Conservation (phyloP, 192 early-diverging fungal genomes). For the Podila clonocystis region DNA sequence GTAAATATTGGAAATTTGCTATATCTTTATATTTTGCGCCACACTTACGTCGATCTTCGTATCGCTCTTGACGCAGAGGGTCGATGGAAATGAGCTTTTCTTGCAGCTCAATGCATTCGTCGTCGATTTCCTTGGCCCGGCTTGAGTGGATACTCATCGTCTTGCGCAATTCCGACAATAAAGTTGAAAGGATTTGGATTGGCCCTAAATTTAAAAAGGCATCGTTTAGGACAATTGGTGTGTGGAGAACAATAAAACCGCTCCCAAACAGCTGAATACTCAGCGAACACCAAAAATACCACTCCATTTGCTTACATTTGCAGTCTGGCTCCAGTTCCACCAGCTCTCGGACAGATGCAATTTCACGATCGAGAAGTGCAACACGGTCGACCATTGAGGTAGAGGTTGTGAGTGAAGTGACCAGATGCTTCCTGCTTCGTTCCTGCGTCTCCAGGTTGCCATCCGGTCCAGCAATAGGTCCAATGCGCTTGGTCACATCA, state of each 20-base stretch:
- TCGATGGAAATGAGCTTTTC: slow-evolving; percentile 66
- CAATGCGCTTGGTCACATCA: slow-evolving; percentile 45
- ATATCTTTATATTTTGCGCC: too few species aligned
- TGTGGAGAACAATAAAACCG: too few species aligned
- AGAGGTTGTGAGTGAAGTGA: slow-evolving; percentile 35
- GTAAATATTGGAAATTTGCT: neutral
- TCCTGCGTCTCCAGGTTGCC: slow-evolving; percentile 14
- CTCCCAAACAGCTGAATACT: too few species aligned
- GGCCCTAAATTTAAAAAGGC: slow-evolving; percentile 13
- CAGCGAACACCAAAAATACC: neutral
- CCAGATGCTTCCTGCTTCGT: slow-evolving; percentile 7
- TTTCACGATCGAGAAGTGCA: slow-evolving; percentile 64
- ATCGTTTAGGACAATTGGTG: too few species aligned
- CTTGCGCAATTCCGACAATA: slow-evolving; percentile 31
- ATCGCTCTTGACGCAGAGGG: slow-evolving; percentile 59
- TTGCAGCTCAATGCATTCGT: slow-evolving; percentile 56
- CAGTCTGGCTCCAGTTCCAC: slow-evolving; percentile 83
- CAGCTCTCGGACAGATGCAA: slow-evolving; percentile 71
- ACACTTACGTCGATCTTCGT: slow-evolving; percentile 65
- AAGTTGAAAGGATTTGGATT: slow-evolving; percentile 33
- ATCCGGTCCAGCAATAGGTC: slow-evolving; percentile 10
- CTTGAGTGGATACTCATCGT: slow-evolving; percentile 17
- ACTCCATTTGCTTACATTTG: slow-evolving; percentile 68
- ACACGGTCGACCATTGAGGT: slow-evolving; percentile 36
- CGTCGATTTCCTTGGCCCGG: slow-evolving; percentile 36